A percentile compares a stretch with the other conserved stretches of the same genome.
phyloP scores from a whole-genome alignment of 495 filamentous ascomycete genomes.

The Xylaria longipes region DNA sequence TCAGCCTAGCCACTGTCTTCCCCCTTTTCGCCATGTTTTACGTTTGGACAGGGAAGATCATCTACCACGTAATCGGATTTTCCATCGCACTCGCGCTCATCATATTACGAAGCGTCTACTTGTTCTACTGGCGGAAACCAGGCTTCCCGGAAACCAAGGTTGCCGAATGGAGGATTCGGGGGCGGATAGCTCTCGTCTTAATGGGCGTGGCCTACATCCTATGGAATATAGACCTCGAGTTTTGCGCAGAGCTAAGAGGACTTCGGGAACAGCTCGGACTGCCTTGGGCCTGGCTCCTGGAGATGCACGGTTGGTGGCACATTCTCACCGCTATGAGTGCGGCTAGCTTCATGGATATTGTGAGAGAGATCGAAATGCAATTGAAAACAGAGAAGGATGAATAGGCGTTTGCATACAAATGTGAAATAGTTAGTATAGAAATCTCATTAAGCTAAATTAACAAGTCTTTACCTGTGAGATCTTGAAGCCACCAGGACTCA shows the following conservation, averaged over 20 bases:
- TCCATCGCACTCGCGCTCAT: constrained; percentile 26
- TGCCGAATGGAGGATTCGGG: constrained; percentile 21
- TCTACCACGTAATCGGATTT: constrained; percentile 38
- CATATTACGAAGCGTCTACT: constrained; percentile 27
- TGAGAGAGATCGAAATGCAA: background rate
- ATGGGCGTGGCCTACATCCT: constrained; percentile 50
- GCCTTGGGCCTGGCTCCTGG: constrained; percentile 60
- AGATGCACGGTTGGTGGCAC: constrained; percentile 70
- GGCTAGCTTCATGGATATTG: constrained; percentile 15
- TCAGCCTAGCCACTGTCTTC: constrained; percentile 36
- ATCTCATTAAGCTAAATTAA: too few relatives aligned
- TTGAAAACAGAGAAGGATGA: constrained; percentile 14
- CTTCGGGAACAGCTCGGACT: constrained; percentile 49
- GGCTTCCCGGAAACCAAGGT: constrained; percentile 24
- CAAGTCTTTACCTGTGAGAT: too few relatives aligned
- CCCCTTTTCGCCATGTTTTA: constrained; percentile 45
- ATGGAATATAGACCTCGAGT: constrained; percentile 58
- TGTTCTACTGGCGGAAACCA: constrained; percentile 30
- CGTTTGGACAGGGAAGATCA: constrained; percentile 43
- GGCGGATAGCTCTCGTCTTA: constrained; percentile 30
- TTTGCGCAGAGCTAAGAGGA: constrained; percentile 46
- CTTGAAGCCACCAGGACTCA: constrained; percentile 49
- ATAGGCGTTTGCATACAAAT: background rate
- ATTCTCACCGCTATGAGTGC: constrained; percentile 60
- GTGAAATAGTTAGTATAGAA: too few relatives aligned